phyloP scores from a whole-genome alignment of 805 yeast species.

The Soucietia sequanensis region DNA sequence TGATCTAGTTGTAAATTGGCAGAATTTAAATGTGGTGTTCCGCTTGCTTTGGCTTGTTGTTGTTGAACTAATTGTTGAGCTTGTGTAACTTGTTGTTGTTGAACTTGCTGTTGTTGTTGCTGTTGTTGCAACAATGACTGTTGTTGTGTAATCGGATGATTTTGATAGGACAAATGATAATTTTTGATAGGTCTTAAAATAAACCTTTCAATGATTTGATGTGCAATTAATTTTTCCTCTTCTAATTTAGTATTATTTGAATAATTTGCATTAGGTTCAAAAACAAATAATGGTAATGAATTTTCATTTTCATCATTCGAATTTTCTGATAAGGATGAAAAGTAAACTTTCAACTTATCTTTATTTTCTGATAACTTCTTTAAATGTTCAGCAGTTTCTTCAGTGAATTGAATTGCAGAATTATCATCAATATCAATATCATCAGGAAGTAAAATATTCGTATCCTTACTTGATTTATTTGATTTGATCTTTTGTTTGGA shows the following conservation, averaged over 20 bases:
- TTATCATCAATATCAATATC: slow-evolving; percentile 49
- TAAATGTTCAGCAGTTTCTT: slow-evolving; percentile 45
- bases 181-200: slow-evolving; percentile 42
- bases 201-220: slow-evolving; percentile 40
- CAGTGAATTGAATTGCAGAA: slow-evolving; percentile 47
- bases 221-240: slow-evolving; percentile 35
- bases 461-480: slow-evolving; percentile 29
- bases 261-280: slow-evolving; percentile 30
- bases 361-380: slow-evolving; percentile 33
- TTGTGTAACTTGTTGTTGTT: slow-evolving; percentile 22
- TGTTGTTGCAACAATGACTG: slow-evolving; percentile 29
- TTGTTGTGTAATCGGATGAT: slow-evolving; percentile 40
- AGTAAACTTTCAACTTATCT: slow-evolving; percentile 40
- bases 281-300: slow-evolving; percentile 50
- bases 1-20: slow-evolving; percentile 32
- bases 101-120: slow-evolving; percentile 28
- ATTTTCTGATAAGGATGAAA: slow-evolving; percentile 19
- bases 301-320: slow-evolving; percentile 7
- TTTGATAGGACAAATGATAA: slow-evolving; percentile 45
- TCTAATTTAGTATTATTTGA: slow-evolving; percentile 32
- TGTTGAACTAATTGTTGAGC: slow-evolving; percentile 14
- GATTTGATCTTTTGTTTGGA: slow-evolving; percentile 25
- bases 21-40: slow-evolving; percentile 12
- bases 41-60: slow-evolving; percentile 18
- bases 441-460: slow-evolving; percentile 40